Base-by-base conservation (phyloP, 768 basidiomycete species). In the Tylopilus intermedius region DNA sequence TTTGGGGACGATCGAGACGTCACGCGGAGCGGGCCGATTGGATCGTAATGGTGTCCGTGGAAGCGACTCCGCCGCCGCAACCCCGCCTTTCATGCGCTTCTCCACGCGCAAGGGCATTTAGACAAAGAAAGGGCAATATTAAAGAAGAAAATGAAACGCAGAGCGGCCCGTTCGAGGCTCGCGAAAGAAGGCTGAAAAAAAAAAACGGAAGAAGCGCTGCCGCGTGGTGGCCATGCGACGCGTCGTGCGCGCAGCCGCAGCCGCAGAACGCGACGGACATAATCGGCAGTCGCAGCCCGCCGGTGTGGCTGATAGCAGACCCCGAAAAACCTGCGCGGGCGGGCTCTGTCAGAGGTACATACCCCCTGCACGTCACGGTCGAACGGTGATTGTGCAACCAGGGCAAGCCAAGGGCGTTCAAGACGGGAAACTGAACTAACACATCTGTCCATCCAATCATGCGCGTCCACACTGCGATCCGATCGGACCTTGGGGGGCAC, bases 161-260 rank as follows among this genome's bases (percentile, higher is more conserved):
- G n/a, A 3, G 38, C 38, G 38, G 38, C 38, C 38, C 38, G 38
- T 38, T 24, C 38, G 38, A 38, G n/a, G 38, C n/a, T 38, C 15
- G 38, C n/a, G 6, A 38, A 38, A 30, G 30, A 14, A 33, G 33
- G 11, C 11, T 33, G 33, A 2, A 33, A 33, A 18, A 33, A 18
- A 18, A 14, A 13, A 33, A 14, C 33, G 33, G 11, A n/a, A 38
- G 38, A 38, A 38, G 38, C 38, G 11, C 15, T 15, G 27, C 49
- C 51, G 47, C 58, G 58, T 60, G 58, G 35, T 42, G 39, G 15
- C 33, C 57, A 58, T 45, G 33, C 57, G 45, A 51, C 37, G 18
- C 38, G 37, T 45, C 18, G 24, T 15, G 13, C 37, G 37, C 15
- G 37, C 18, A 18, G 18, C 18, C 18, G 18, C 18, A 18, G 6